These are phyloP conservation scores for Medicago ruthenica DNA, from an alignment of 306 rosid genomes.

Conservation along the genomic window DNA sequence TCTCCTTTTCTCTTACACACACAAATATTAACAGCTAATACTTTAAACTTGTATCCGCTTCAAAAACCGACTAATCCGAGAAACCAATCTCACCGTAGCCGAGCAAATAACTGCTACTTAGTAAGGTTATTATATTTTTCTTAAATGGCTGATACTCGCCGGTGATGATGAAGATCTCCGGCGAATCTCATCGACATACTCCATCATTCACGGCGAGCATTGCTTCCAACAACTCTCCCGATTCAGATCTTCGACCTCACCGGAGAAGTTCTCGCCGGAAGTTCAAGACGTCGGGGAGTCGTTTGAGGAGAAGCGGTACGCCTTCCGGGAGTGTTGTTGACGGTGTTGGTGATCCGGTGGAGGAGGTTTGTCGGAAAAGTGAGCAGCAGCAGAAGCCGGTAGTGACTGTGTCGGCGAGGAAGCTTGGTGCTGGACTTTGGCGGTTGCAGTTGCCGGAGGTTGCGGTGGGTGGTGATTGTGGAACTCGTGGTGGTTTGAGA, in stretches of 20 bases:
- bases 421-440: constrained; percentile 91
- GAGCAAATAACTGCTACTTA: too few relatives aligned
- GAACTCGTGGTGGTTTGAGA: constrained; percentile 33
- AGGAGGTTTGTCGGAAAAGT: constrained; percentile 43
- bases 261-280: constrained; percentile 42
- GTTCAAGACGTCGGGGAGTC: constrained; percentile 51
- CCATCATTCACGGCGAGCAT: constrained; percentile 46
- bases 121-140: not conserved
- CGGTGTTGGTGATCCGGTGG: constrained; percentile 43
- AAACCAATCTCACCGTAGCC: too few relatives aligned
- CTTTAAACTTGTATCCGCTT: too few relatives aligned
- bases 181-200: constrained; percentile 44
- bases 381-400: constrained; percentile 19
- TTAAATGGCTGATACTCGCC: constrained; percentile 56
- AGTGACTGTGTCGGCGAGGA: constrained; percentile 68
- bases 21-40: not conserved
- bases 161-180: constrained; percentile 70
- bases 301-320: constrained; percentile 46
- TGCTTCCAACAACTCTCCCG: constrained; percentile 48
- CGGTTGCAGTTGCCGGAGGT: constrained; percentile 75
- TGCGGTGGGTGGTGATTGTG: constrained; percentile 36
- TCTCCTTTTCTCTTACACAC: not conserved
- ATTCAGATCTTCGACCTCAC: constrained; percentile 67
- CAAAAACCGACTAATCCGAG: too few relatives aligned
- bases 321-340: constrained; percentile 38